Base-by-base conservation (phyloP, 1,284 basidiomycete genomes). In the Meira nashicola region DNA sequence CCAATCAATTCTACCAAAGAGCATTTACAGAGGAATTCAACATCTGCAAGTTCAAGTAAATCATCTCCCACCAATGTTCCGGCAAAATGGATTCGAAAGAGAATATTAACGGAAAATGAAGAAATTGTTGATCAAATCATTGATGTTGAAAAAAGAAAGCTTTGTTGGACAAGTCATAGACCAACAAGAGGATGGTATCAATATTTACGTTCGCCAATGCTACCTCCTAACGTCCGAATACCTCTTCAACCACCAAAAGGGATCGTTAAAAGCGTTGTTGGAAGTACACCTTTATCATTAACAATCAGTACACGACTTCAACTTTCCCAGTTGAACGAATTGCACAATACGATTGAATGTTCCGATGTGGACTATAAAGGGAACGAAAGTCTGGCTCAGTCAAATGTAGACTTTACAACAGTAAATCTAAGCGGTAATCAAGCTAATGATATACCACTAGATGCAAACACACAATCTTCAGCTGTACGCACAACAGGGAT, bases 121-220 rank as follows among this genome's bases (percentile, higher is more conserved):
- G 71, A 74, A 63, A 74, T 74, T 37, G 66, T 74, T 11, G 71
- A 74, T 54, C 57, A 46, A 15, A 58, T 74, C 33, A 25, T 72
- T 23, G 64, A 72, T 44, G 68, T 64, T 2, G 54, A 28, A 7
- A 59, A 67, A 9, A 66, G 61, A 2, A 28, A 55, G 5, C 58
- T 62, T n/a, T 55, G 60, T 41, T 74, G 71, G 71, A 63, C 66
- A 1, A 64, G 66, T 10, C 70, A 70, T 38, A 50, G 66, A 11
- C 71, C 71, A 6, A 64, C 59, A n/a, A 54, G 70, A 48, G 71
- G 71, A 3, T 58, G 59, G 48, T 74, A 74, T 43, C 58, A 70
- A 4, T 62, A 72, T 48, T 61, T 74, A 1, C 56, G 66, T 9
- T 70, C 68, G 21, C 71, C 70, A 2, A 58, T 54, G 1, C 33